Evolutionary conservation across 139 green algal species (phyloP), one percentile per base, ranked within the genome.

Genomic region (Nannochloris sp.): DNA sequence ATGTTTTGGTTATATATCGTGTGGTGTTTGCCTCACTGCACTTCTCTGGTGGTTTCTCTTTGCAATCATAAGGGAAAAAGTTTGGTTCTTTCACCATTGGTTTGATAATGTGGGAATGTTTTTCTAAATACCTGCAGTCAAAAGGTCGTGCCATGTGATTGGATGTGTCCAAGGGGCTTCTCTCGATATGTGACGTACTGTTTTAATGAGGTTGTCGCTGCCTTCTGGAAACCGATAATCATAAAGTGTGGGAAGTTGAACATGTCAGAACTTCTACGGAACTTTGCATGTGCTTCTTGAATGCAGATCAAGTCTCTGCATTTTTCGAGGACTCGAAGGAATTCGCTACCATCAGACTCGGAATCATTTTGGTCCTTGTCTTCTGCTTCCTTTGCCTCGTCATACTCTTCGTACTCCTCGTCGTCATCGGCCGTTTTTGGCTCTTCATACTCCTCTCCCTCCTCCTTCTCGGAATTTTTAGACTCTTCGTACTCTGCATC

Each of bases 171-270:
- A 23, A 23, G 20, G 20, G 20, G 20, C 20, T 23, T 23, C 20
- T 23, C 20, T 23, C 20, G 20, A 23, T 23, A 40, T 40, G 0
- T 40, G 6, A 40, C 33, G 8, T 40, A 40, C 46, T 53, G 16
- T 53, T 53, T 49, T 12, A 66, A 40, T 13, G 36, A 56, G 2
- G 60, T 66, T 45, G 60, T 66, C 33, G 60, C 33, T 23, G 60
- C 16, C 33, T 66, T 66, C 37, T 66, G 60, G 13, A 40, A 66
- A 0, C 60, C 60, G 36, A 55, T 55, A 23, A 66, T 56, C 12
- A 66, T 59, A 31, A 66, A 66, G 36, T 59, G 33, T 26, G 60
- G 60, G 25, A 56, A 66, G 31, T 55, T 59, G 33, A 56, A 66
- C 30, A 45, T 59, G 14, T 20, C 33, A 0, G 46, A 16, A 28